Percentiles rank a stretch among this genome's conserved stretches.
Evolutionary conservation across 2,329 filamentous ascomycete genomes (phyloP).

Genomic region (Leptographium flavum): DNA sequence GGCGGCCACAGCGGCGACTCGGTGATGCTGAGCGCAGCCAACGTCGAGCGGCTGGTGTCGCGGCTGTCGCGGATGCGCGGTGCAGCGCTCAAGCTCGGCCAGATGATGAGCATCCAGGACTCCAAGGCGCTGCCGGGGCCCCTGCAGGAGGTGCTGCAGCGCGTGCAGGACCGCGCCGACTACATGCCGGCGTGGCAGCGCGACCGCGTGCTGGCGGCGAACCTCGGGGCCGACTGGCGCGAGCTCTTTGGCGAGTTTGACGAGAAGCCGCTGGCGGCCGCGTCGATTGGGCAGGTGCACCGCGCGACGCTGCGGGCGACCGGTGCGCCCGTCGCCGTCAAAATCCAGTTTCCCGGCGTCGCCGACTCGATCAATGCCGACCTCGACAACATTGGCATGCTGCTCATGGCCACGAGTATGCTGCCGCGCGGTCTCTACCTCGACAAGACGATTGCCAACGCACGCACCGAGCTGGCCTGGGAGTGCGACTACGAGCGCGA

Average conservation of each 20-base stretch:
- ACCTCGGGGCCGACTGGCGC: slow-evolving; percentile 74
- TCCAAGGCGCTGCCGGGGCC: slow-evolving; percentile 81
- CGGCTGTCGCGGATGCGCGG: slow-evolving; percentile 94
- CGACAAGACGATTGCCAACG: slow-evolving; percentile 94
- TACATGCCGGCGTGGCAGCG: slow-evolving; percentile 96
- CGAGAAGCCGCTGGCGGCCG: slow-evolving; percentile 83
- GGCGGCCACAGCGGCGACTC: slow-evolving; percentile 57
- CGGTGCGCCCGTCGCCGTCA: slow-evolving; percentile 72
- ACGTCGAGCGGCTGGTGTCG: slow-evolving; percentile 84
- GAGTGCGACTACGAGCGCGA: slow-evolving; percentile 93
- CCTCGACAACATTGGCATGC: slow-evolving; percentile 79
- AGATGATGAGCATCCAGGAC: slow-evolving; percentile 98
- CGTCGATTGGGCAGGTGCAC: slow-evolving; percentile 95
- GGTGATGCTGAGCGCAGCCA: slow-evolving; percentile 72
- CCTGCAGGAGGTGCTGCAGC: slow-evolving; percentile 79
- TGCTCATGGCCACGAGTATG: slow-evolving; percentile 79
- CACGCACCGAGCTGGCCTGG: slow-evolving; percentile 82
- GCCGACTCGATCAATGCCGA: slow-evolving; percentile 94
- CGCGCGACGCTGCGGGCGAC: slow-evolving; percentile 64
- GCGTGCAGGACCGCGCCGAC: slow-evolving; percentile 91
- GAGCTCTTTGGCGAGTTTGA: slow-evolving; percentile 73
- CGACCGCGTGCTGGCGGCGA: slow-evolving; percentile 64
- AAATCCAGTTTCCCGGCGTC: slow-evolving; percentile 94
- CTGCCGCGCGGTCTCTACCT: slow-evolving; percentile 86
- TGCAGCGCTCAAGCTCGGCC: slow-evolving; percentile 89